Base-by-base conservation (phyloP, 2,329 filamentous ascomycete genomes). In the Ophiosphaerella herpotricha region DNA sequence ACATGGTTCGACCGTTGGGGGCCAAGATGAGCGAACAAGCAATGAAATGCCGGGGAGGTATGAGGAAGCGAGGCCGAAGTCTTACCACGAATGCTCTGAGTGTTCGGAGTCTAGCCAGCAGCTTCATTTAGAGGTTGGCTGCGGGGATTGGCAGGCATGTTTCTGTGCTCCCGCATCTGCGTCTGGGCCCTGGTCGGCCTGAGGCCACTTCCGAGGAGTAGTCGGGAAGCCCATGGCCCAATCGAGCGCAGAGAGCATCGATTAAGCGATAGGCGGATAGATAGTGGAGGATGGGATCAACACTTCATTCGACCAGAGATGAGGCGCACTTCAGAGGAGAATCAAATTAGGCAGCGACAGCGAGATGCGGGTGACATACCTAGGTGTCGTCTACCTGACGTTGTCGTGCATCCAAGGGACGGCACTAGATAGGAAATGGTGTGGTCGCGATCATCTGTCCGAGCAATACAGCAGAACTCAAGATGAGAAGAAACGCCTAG, bases 101-200 rank as follows among this genome's bases (percentile, higher is more conserved):
- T 9, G n/a, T 32, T 32, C 13, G 5, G 14, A 23, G 4, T n/a
- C 16, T 42, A 5, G 39, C 31, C 42, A 37, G 14, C 5, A 38
- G 38, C 35, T 37, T 47, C 36, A 50, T 45, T 40, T 37, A 46
- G 56, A 59, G 50, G 52, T 49, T 46, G 43, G 50, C 51, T 55
- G 60, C 51, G 44, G 41, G 38, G 38, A 43, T 33, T 46, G 43
- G 52, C 29, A 43, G 35, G 43, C 49, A 49, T 46, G 52, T 54
- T 55, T 54, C 24, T 58, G 60, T 60, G 51, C 54, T 62, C 57
- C 64, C 58, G 56, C 61, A 61, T 58, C 50, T 62, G 61, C 61
- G 57, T 58, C 52, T 56, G 53, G 58, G 55, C 48, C 49, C 52
- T 52, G 52, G 47, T 52, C 45, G 37, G 52, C 50, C 55, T 55